Evolutionary conservation across 2,329 filamentous ascomycete genomes (phyloP).

Genomic region (Verticillium nubilum): DNA sequence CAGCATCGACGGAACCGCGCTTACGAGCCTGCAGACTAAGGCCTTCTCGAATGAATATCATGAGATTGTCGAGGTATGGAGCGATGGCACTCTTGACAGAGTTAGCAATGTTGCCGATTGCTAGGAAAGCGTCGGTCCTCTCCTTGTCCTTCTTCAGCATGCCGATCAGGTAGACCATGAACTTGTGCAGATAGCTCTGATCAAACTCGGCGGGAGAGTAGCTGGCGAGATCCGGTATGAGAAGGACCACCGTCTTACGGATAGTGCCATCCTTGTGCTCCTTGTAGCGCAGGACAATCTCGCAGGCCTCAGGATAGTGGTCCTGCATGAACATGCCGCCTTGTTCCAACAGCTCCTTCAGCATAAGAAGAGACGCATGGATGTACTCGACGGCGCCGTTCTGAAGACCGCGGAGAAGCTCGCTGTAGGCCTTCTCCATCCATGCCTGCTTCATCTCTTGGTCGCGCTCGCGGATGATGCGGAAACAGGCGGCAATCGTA

Average conservation of each 20-base stretch:
- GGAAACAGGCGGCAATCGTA: conserved; percentile 90
- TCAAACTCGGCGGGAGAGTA: conserved; percentile 92
- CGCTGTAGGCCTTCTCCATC: conserved; percentile 87
- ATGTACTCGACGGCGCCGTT: conserved; percentile 79
- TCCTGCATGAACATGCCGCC: conserved; percentile 99
- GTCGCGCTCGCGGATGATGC: conserved; percentile 91
- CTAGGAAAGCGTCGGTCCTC: conserved; percentile 87
- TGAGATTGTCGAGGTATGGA: conserved; percentile 88
- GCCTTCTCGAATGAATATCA: conserved; percentile 89
- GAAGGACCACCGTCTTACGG: conserved; percentile 79
- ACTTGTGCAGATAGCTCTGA: conserved; percentile 81
- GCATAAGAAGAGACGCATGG: conserved; percentile 87
- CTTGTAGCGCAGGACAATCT: conserved; percentile 87
- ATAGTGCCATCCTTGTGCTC: conserved; percentile 88
- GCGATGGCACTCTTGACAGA: conserved; percentile 93
- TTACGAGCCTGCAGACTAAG: conserved; percentile 72
- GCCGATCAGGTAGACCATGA: conserved; percentile 92
- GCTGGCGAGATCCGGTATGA: conserved; percentile 88
- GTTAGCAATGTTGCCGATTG: conserved; percentile 93
- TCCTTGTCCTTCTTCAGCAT: conserved; percentile 95
- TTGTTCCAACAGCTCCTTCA: conserved; percentile 89
- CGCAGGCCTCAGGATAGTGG: conserved; percentile 85
- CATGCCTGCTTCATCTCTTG: conserved; percentile 79
- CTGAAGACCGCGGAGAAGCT: conserved; percentile 74
- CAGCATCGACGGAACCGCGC: conserved; percentile 64